phyloP scores from a whole-genome alignment of 1,139 yeast species.

The Sugiyamaella japonica region DNA sequence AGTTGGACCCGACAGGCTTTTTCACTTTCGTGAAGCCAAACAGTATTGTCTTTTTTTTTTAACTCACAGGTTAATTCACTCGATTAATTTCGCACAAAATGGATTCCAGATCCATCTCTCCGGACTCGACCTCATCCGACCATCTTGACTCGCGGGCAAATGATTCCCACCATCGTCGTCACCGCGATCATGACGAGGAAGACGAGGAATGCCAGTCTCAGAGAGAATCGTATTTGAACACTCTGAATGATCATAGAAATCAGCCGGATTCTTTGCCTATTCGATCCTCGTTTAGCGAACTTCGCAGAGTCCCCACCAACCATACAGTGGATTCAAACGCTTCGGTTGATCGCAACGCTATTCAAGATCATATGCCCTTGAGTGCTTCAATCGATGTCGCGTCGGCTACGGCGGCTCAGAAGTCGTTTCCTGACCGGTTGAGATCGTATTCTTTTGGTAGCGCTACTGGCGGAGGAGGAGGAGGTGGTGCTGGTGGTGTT shows the following conservation, averaged over 20 bases:
- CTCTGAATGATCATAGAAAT: constrained; percentile 36
- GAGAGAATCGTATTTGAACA: constrained; percentile 1
- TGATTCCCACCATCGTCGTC: neutral
- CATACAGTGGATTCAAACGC: constrained; percentile 7
- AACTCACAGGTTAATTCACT: neutral
- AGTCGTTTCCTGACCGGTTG: constrained; percentile 9
- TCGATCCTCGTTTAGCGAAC: constrained; percentile 25
- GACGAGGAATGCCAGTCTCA: constrained; percentile 15
- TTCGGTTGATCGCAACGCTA: neutral
- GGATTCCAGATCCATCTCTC: constrained; percentile 17
- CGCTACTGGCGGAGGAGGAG: too few relatives aligned
- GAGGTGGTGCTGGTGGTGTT: constrained; percentile 8
- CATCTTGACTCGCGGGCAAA: neutral
- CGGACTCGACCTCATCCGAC: constrained; percentile 1
- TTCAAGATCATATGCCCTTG: constrained; percentile 12
- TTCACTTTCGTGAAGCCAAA: neutral
- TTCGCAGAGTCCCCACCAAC: constrained; percentile 16
- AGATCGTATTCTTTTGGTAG: constrained; percentile 16
- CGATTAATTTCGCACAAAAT: neutral
- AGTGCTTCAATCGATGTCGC: constrained; percentile 18
- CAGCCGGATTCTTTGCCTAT: constrained; percentile 38
- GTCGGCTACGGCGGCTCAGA: constrained; percentile 20
- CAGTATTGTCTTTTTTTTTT: too few relatives aligned
- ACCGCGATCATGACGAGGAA: constrained; percentile 11
- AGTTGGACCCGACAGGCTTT: constrained; percentile 16